Percentiles rank a stretch among this genome's conserved stretches.
Conservation (phyloP, 2,329 filamentous ascomycete species). For the Trichoderma pleuroti region DNA sequence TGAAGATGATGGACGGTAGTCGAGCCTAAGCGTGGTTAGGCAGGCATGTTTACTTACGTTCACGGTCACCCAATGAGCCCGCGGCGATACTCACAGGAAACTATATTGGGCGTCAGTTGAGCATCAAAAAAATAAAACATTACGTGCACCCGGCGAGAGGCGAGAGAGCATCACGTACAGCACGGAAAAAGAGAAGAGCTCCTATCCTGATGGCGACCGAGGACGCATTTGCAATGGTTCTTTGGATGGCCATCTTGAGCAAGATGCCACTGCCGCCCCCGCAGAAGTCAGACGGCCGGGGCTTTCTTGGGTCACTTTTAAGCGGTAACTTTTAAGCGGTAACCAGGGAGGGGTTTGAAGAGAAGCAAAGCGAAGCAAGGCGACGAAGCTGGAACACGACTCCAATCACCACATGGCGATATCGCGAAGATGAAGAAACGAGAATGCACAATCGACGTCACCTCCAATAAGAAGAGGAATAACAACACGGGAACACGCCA, state of each 20-base stretch:
- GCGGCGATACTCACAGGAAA: slow-evolving; percentile 34
- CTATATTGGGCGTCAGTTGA: slow-evolving; percentile 26
- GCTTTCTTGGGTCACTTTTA: neutral
- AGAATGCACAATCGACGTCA: slow-evolving; percentile 18
- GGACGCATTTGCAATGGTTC: slow-evolving; percentile 32
- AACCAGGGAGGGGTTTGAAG: neutral
- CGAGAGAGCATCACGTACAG: slow-evolving; percentile 28
- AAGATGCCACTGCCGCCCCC: neutral
- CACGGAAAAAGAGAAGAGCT: slow-evolving; percentile 36
- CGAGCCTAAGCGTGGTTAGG: slow-evolving; percentile 31
- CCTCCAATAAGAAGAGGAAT: neutral
- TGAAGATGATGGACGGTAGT: slow-evolving; percentile 53
- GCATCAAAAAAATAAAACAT: neutral
- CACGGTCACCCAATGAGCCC: neutral
- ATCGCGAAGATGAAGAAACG: neutral
- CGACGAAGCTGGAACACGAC: neutral
- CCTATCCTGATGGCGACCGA: slow-evolving; percentile 38
- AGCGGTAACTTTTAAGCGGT: neutral
- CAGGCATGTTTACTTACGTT: slow-evolving; percentile 11
- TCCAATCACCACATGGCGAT: slow-evolving; percentile 17
- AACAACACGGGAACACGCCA: slow-evolving; percentile 17
- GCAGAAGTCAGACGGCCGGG: neutral
- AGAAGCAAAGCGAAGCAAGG: neutral
- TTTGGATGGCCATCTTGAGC: slow-evolving; percentile 31
- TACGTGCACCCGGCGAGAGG: too few species aligned